Evolutionary conservation across 1,284 basidiomycete genomes (phyloP).

Genomic region (Amylostereum areolatum): DNA sequence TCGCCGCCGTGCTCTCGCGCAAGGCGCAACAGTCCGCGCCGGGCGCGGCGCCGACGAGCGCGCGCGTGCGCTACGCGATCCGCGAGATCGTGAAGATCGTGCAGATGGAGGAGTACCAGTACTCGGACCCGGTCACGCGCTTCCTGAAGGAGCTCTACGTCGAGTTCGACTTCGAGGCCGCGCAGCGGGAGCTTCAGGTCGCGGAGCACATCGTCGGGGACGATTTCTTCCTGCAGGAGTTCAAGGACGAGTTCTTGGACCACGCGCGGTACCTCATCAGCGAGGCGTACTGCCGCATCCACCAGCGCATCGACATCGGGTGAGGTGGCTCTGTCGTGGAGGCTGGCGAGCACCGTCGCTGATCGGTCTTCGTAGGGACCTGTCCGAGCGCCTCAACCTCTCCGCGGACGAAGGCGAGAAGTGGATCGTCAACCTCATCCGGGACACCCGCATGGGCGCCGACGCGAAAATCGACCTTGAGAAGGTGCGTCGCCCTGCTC

Average conservation of each 20-base stretch:
- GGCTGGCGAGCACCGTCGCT: neutral
- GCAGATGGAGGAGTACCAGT: slow-evolving; percentile 92
- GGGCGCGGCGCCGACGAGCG: slow-evolving; percentile 40
- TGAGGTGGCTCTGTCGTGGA: slow-evolving; percentile 31
- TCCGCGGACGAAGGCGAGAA: slow-evolving; percentile 94
- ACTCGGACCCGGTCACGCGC: slow-evolving; percentile 87
- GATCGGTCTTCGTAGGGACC: slow-evolving; percentile 49
- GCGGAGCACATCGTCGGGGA: slow-evolving; percentile 83
- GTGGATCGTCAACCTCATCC: slow-evolving; percentile 98
- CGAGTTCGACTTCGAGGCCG: slow-evolving; percentile 89
- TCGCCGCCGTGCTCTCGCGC: slow-evolving; percentile 88
- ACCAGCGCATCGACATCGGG: slow-evolving; percentile 95
- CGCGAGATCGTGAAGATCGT: slow-evolving; percentile 88
- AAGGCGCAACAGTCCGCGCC: slow-evolving; percentile 42
- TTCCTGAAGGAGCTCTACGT: slow-evolving; percentile 93
- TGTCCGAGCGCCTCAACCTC: slow-evolving; percentile 90
- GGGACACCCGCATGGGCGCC: slow-evolving; percentile 92
- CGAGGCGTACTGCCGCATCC: slow-evolving; percentile 97
- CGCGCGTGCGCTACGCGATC: slow-evolving; percentile 78
- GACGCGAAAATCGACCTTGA: slow-evolving; percentile 97
- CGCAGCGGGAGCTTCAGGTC: slow-evolving; percentile 75
- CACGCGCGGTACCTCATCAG: slow-evolving; percentile 93
- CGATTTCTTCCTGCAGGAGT: slow-evolving; percentile 93
- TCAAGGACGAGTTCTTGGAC: slow-evolving; percentile 91
- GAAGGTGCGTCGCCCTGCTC: slow-evolving; percentile 48